These are phyloP conservation scores for Metarhizium guizhouense DNA, from an alignment of 2,329 filamentous ascomycete genomes.

Conservation along the genomic window DNA sequence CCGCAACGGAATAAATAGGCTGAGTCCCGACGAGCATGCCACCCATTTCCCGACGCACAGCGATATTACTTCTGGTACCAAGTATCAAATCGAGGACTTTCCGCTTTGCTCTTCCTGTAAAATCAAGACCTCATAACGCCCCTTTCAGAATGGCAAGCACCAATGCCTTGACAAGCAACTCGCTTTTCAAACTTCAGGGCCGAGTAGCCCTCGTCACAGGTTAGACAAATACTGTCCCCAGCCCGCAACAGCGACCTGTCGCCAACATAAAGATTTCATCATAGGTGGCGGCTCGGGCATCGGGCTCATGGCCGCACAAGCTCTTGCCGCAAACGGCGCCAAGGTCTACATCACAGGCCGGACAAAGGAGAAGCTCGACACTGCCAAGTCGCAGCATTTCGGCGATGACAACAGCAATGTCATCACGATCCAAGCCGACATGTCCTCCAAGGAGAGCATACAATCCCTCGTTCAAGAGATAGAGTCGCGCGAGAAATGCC, in stretches of 20 bases:
- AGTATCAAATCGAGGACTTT: background rate
- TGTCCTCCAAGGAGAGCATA: conserved; percentile 53
- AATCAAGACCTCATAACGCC: background rate
- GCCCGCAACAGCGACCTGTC: no score
- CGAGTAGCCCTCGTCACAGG: conserved; percentile 37
- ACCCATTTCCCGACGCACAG: background rate
- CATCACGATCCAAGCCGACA: conserved; percentile 50
- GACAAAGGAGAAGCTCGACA: conserved; percentile 52
- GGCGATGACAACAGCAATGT: conserved; percentile 46
- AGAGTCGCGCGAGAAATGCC: conserved; percentile 41
- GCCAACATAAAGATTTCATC: background rate
- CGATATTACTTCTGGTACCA: background rate
- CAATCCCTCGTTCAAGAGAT: conserved; percentile 49
- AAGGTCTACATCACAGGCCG: conserved; percentile 65
- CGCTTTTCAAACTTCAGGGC: conserved; percentile 32
- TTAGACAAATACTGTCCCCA: conserved; percentile 8
- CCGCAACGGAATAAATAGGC: background rate
- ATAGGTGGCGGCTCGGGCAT: conserved; percentile 51
- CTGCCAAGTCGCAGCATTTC: conserved; percentile 47
- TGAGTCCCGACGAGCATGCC: background rate
- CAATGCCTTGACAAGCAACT: conserved; percentile 23
- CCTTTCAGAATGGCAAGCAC: conserved; percentile 6
- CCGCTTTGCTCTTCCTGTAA: background rate
- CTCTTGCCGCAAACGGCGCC: conserved; percentile 57
- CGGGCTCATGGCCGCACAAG: conserved; percentile 59